phyloP scores from a whole-genome alignment of 441 rosid species.

The Bocquillonia castaneifolia region DNA sequence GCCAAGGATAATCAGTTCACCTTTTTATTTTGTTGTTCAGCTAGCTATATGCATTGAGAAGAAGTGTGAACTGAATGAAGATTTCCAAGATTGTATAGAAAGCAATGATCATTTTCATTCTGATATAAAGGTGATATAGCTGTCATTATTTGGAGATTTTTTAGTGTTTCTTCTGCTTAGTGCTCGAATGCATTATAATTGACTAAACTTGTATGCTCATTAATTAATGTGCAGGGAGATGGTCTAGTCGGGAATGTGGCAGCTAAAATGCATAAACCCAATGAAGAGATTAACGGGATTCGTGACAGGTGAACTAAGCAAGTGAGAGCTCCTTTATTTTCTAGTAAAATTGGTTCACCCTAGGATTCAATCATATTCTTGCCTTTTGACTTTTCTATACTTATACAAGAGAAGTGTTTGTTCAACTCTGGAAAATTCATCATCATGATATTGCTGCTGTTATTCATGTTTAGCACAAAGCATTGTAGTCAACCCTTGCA shows the following conservation, averaged over 20 bases:
- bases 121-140: constrained; percentile 40
- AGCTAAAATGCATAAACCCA: constrained; percentile 27
- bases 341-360: constrained; percentile 25
- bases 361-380: constrained; percentile 9
- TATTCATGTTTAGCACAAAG: too few species aligned
- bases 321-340: constrained; percentile 79
- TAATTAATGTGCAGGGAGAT: constrained; percentile 58
- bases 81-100: constrained; percentile 78
- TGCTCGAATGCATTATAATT: constrained; percentile 1
- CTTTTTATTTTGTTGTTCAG: constrained; percentile 43
- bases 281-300: constrained; percentile 44
- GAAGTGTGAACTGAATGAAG: constrained; percentile 81
- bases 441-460: too few species aligned
- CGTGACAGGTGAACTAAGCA: constrained; percentile 92
- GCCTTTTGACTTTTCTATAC: constrained; percentile 9
- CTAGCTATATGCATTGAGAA: constrained; percentile 93
- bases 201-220: constrained; percentile 24
- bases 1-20: constrained; percentile 12
- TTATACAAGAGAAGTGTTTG: neutral
- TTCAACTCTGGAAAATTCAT: neutral
- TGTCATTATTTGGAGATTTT: constrained; percentile 16
- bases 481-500: too few species aligned
- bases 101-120: constrained; percentile 46
- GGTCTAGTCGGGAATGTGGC: constrained; percentile 31
- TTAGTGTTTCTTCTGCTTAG: constrained; percentile 15